A percentile compares a stretch with the other conserved stretches of the same genome.
These are phyloP conservation scores for Allomyces javanicus DNA, from an alignment of 192 early-diverging fungal species.

Conservation along the genomic window DNA sequence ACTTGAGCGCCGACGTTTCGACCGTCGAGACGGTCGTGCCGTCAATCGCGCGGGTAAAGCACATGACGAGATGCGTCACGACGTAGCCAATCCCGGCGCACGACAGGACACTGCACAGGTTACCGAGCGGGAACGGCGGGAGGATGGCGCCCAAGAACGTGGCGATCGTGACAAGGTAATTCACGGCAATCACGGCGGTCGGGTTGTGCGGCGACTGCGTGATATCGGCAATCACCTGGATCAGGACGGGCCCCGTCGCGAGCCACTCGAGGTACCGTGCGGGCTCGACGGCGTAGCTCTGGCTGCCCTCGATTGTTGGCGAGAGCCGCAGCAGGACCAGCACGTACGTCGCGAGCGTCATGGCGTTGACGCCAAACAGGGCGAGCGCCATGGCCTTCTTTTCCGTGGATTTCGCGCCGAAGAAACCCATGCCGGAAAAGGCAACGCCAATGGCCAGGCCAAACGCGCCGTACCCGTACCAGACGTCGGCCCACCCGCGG, in stretches of 20 bases:
- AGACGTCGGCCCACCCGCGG: constrained; percentile 10
- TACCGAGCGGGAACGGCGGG: constrained; percentile 7
- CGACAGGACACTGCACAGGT: constrained; percentile 8
- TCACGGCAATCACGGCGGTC: background rate
- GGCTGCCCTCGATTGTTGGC: constrained; percentile 5
- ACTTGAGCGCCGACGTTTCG: constrained; percentile 8
- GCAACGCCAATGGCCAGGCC: constrained; percentile 6
- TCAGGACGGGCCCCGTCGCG: constrained; percentile 9
- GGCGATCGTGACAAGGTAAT: constrained; percentile 2
- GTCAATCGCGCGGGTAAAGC: constrained; percentile 10
- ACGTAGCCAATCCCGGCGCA: background rate
- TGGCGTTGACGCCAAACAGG: constrained; percentile 3
- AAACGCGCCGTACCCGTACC: constrained; percentile 8
- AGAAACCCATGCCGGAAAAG: constrained; percentile 8
- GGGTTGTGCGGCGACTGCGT: background rate
- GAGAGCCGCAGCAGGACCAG: constrained; percentile 5
- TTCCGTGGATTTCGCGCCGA: constrained; percentile 3
- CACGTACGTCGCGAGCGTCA: constrained; percentile 6
- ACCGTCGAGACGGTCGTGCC: constrained; percentile 8
- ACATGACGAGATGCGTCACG: constrained; percentile 2
- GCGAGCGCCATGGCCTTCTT: constrained; percentile 8
- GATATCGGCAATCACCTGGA: constrained; percentile 6
- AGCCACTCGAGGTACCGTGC: constrained; percentile 12
- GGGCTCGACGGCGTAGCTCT: constrained; percentile 5
- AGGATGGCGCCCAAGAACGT: constrained; percentile 7